A percentile compares a stretch with the other conserved stretches of the same genome.
Evolutionary conservation across 2,329 filamentous ascomycete genomes (phyloP).

Genomic region (Tolypocladium paradoxum): DNA sequence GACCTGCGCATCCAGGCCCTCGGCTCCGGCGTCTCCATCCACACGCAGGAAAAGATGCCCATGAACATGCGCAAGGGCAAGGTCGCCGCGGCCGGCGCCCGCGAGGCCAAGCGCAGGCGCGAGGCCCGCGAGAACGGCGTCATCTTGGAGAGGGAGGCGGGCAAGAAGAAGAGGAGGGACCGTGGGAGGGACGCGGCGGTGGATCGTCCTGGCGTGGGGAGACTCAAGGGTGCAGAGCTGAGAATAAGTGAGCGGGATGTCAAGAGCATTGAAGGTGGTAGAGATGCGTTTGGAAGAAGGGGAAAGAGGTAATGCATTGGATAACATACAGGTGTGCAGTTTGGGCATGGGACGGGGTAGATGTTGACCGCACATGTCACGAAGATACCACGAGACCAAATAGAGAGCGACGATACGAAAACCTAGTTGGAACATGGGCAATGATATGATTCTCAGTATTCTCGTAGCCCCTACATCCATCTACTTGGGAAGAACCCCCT

Average conservation of each 20-base stretch:
- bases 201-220: constrained; percentile 70
- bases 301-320: constrained; percentile 15
- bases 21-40: constrained; percentile 65
- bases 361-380: not conserved
- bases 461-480: constrained; percentile 8
- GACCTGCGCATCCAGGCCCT: constrained; percentile 76
- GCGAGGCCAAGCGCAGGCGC: constrained; percentile 59
- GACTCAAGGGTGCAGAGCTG: constrained; percentile 68
- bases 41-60: constrained; percentile 78
- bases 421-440: not conserved
- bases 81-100: constrained; percentile 47
- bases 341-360: not conserved
- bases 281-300: constrained; percentile 29
- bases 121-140: constrained; percentile 88
- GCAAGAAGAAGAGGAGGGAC: constrained; percentile 26
- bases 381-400: not conserved
- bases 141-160: constrained; percentile 57
- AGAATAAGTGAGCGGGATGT: constrained; percentile 71
- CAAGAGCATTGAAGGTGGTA: constrained; percentile 51
- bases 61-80: constrained; percentile 84
- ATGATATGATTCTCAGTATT: constrained; percentile 4
- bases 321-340: not conserved
- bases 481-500: not conserved
- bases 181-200: constrained; percentile 47
- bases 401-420: not conserved